Evolutionary conservation across 768 basidiomycete species (phyloP).

Genomic region (Psilocybe tampanensis): DNA sequence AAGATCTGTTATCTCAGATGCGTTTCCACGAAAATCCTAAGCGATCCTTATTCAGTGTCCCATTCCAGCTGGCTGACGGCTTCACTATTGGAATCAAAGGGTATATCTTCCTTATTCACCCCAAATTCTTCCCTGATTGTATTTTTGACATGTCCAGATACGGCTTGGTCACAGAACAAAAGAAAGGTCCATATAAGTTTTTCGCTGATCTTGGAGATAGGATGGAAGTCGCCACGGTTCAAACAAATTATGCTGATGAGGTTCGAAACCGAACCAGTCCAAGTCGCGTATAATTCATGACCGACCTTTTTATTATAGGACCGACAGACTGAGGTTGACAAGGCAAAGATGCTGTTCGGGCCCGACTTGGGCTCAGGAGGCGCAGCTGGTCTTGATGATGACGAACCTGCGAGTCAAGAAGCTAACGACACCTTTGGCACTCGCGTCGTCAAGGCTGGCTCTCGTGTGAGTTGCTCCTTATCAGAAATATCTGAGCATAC

Average conservation of each 20-base stretch:
- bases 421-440: slow-evolving; percentile 31
- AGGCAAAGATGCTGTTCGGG: slow-evolving; percentile 47
- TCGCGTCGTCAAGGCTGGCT: slow-evolving; percentile 50
- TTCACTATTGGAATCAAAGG: slow-evolving; percentile 84
- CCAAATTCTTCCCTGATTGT: neutral
- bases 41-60: slow-evolving; percentile 79
- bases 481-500: neutral
- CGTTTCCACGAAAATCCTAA: slow-evolving; percentile 83
- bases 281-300: neutral
- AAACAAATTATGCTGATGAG: slow-evolving; percentile 78
- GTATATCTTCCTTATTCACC: slow-evolving; percentile 30
- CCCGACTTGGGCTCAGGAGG: slow-evolving; percentile 37
- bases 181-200: slow-evolving; percentile 79
- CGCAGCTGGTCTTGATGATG: slow-evolving; percentile 29
- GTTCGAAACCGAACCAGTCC: slow-evolving; percentile 35
- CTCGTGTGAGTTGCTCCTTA: slow-evolving; percentile 44
- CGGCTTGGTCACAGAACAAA: slow-evolving; percentile 86
- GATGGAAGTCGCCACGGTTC: slow-evolving; percentile 74
- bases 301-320: slow-evolving; percentile 29
- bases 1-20: slow-evolving; percentile 80
- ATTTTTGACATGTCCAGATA: slow-evolving; percentile 55
- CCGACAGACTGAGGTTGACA: slow-evolving; percentile 48
- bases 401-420: slow-evolving; percentile 35
- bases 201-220: slow-evolving; percentile 78
- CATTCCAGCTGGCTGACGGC: slow-evolving; percentile 75